Conservation (phyloP, 441 rosid genomes). For the Mallotus repandus region DNA sequence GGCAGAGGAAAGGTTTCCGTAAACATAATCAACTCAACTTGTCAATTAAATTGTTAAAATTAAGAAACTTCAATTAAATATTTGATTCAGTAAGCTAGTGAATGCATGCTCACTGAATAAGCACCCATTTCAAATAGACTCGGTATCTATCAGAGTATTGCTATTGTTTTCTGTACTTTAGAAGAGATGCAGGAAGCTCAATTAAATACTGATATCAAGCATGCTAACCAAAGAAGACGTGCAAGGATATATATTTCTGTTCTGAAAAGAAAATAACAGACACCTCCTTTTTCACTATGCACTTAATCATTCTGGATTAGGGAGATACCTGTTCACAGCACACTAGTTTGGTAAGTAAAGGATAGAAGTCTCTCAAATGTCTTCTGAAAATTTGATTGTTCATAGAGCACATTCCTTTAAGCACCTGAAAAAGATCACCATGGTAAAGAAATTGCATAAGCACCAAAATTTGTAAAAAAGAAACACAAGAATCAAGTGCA, state of each 20-base stretch:
- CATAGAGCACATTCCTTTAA: constrained; percentile 95
- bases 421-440: constrained; percentile 62
- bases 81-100: not conserved
- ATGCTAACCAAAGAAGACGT: not conserved
- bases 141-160: too few species aligned
- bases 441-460: not conserved
- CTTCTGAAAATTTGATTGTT: constrained; percentile 76
- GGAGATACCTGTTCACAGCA: constrained; percentile 93
- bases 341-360: constrained; percentile 86
- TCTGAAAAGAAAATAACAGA: not conserved
- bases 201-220: not conserved
- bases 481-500: not conserved
- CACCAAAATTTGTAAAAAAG: not conserved
- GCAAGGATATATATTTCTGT: not conserved
- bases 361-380: constrained; percentile 91
- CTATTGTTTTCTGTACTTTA: not conserved
- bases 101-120: too few species aligned
- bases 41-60: not conserved
- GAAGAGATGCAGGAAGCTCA: not conserved
- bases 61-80: not conserved
- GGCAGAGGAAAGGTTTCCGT: not conserved
- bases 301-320: not conserved
- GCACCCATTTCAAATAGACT: too few species aligned
- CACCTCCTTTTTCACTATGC: not conserved
- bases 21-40: not conserved